Conservation (phyloP, 2,329 filamentous ascomycete genomes). For the Furcasterigmium furcatum region DNA sequence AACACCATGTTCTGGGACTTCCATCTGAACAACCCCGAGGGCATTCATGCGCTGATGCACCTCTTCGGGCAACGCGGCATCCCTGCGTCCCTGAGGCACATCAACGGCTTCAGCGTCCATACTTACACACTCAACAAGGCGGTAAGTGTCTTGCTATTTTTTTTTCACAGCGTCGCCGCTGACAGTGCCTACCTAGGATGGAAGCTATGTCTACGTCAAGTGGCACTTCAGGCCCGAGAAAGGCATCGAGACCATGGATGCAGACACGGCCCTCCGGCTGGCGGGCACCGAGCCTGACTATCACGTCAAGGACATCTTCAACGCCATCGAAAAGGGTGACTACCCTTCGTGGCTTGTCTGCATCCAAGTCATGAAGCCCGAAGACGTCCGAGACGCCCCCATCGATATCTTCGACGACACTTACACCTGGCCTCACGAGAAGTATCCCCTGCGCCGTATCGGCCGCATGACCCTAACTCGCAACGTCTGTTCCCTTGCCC, state of each 20-base stretch:
- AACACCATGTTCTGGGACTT: constrained; percentile 35
- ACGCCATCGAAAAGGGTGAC: constrained; percentile 38
- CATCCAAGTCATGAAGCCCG: constrained; percentile 50
- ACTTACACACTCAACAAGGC: constrained; percentile 41
- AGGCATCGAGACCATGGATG: constrained; percentile 40
- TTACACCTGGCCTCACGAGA: constrained; percentile 48
- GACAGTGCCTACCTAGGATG: constrained; percentile 25
- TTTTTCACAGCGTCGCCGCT: too few species aligned
- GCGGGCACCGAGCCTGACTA: constrained; percentile 49
- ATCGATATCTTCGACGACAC: constrained; percentile 55
- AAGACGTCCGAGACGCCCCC: constrained; percentile 34
- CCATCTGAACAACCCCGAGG: constrained; percentile 37
- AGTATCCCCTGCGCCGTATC: constrained; percentile 44
- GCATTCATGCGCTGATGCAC: constrained; percentile 47
- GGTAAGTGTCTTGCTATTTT: too few species aligned
- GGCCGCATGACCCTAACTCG: constrained; percentile 48
- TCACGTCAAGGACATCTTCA: constrained; percentile 28
- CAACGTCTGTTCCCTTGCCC: constrained; percentile 16
- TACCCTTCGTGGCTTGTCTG: constrained; percentile 48
- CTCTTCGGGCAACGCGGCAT: constrained; percentile 47
- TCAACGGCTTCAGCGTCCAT: constrained; percentile 44
- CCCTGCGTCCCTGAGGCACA: constrained; percentile 40
- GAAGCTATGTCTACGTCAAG: constrained; percentile 45
- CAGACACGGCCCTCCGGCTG: constrained; percentile 28
- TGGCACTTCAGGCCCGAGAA: constrained; percentile 45